Percentiles rank a stretch among this genome's conserved stretches.
Evolutionary conservation across 441 rosid genomes (phyloP).

Genomic region (Manihot esculenta): DNA sequence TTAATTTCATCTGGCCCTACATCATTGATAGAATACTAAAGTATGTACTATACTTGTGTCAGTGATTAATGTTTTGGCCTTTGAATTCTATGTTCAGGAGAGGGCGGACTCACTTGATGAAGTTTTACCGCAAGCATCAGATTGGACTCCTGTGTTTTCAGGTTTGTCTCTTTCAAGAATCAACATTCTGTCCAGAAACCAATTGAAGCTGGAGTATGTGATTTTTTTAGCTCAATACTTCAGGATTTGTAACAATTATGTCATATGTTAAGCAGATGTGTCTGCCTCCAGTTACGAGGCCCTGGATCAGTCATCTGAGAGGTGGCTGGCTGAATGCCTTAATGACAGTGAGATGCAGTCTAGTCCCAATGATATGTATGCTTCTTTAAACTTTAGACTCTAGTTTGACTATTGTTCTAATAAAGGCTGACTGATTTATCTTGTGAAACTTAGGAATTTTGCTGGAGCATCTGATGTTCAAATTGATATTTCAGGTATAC

Average conservation of each 20-base stretch:
- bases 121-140: conserved; percentile 49
- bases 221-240: conserved; percentile 4
- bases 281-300: conserved; percentile 51
- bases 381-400: conserved; percentile 23
- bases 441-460: conserved; percentile 47
- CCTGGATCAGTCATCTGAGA: conserved; percentile 62
- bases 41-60: background rate
- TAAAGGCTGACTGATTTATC: conserved; percentile 26
- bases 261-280: conserved; percentile 34
- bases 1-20: background rate
- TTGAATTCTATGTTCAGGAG: conserved; percentile 51
- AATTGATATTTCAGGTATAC: conserved; percentile 73
- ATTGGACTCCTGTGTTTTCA: conserved; percentile 56
- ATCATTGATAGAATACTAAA: background rate
- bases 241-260: conserved; percentile 16
- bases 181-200: conserved; percentile 11
- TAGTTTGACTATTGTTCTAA: conserved; percentile 16
- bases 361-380: conserved; percentile 64
- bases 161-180: conserved; percentile 46
- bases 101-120: conserved; percentile 55
- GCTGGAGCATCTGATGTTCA: conserved; percentile 59
- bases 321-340: conserved; percentile 73
- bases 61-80: conserved; percentile 18
- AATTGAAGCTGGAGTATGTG: background rate
- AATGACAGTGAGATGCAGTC: conserved; percentile 56